Conservation (phyloP, 805 yeast species). For the Candida nemodendra region DNA sequence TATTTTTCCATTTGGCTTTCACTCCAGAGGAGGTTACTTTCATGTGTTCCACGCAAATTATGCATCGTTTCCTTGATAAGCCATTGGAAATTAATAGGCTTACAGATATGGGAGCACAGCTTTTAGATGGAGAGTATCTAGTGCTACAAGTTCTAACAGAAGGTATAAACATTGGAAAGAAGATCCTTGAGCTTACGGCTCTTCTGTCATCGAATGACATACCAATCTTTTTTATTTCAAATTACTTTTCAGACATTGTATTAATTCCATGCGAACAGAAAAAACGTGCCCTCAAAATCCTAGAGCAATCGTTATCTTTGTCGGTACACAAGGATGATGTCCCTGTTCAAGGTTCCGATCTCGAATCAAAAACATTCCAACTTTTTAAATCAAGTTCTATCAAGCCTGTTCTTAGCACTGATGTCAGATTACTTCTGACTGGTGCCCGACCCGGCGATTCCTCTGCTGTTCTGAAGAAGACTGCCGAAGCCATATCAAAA, state of each 20-base stretch:
- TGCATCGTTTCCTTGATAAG: constrained; percentile 38
- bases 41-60: constrained; percentile 45
- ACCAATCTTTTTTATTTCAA: constrained; percentile 58
- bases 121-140: constrained; percentile 45
- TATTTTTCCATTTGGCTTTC: constrained; percentile 59
- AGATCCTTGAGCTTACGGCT: constrained; percentile 54
- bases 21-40: constrained; percentile 64
- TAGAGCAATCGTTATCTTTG: constrained; percentile 35
- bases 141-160: constrained; percentile 61
- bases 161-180: constrained; percentile 51
- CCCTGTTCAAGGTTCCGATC: constrained; percentile 5
- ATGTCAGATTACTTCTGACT: constrained; percentile 46
- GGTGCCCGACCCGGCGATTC: constrained; percentile 58
- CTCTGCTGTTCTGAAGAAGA: constrained; percentile 39
- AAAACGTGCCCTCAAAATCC: constrained; percentile 43
- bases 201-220: constrained; percentile 59
- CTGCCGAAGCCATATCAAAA: constrained; percentile 37
- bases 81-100: constrained; percentile 33
- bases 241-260: constrained; percentile 64
- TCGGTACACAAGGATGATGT: constrained; percentile 1
- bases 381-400: constrained; percentile 38
- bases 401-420: constrained; percentile 42
- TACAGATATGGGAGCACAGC: constrained; percentile 32
- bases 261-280: constrained; percentile 50
- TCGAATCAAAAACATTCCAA: constrained; percentile 38